Percentiles rank a stretch among this genome's conserved stretches.
Conservation (phyloP, 2,329 filamentous ascomycete genomes). For the Fusarium mundagurra region DNA sequence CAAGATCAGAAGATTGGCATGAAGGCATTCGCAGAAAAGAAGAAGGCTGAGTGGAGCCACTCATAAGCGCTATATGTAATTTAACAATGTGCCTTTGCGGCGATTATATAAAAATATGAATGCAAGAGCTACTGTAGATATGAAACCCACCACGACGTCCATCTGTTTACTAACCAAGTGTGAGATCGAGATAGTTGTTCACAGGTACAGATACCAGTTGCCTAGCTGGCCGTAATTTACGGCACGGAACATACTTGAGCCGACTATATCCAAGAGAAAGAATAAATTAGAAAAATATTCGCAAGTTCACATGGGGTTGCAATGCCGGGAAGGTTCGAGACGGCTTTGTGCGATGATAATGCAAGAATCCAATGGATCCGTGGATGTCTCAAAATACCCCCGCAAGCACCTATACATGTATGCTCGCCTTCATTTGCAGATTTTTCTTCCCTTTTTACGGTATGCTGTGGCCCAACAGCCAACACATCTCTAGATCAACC, state of each 20-base stretch:
- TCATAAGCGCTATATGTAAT: slow-evolving; percentile 58
- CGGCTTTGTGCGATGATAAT: background rate
- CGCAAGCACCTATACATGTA: background rate
- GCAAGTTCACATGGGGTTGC: background rate
- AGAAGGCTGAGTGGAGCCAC: slow-evolving; percentile 90
- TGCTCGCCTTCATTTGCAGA: background rate
- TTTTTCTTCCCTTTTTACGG: background rate
- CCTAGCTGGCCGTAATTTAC: background rate
- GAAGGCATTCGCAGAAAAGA: slow-evolving; percentile 95
- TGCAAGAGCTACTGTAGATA: background rate
- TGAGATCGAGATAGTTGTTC: slow-evolving; percentile 15
- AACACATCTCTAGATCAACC: background rate
- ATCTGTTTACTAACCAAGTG: background rate
- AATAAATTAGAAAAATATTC: background rate
- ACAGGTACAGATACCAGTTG: background rate
- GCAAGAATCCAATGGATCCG: background rate
- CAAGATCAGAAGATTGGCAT: slow-evolving; percentile 97
- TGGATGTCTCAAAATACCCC: slow-evolving; percentile 1
- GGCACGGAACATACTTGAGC: background rate
- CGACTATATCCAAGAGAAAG: background rate
- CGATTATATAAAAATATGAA: background rate
- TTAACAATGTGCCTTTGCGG: background rate
- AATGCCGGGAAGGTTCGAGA: background rate
- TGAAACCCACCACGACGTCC: background rate
- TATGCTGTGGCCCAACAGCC: slow-evolving; percentile 6